Conservation (phyloP, 495 filamentous ascomycete species). For the Cercophora samala region DNA sequence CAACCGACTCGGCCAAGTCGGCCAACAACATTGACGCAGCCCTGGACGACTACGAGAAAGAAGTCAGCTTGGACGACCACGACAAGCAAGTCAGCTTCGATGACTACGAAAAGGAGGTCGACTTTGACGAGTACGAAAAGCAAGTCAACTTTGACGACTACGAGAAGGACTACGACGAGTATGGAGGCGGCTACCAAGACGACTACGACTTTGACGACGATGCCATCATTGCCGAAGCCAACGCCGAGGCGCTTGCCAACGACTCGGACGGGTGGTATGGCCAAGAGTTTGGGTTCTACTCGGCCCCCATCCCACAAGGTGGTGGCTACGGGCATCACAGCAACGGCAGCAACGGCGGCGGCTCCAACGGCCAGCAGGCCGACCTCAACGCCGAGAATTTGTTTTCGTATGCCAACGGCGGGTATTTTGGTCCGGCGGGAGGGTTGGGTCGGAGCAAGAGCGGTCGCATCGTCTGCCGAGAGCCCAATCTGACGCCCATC, state of each 20-base stretch:
- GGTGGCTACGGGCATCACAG: slow-evolving; percentile 26
- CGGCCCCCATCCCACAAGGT: slow-evolving; percentile 50
- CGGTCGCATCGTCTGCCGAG: slow-evolving; percentile 67
- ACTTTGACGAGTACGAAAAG: slow-evolving; percentile 60
- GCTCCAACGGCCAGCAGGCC: slow-evolving; percentile 22
- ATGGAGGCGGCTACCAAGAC: slow-evolving; percentile 34
- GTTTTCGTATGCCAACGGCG: slow-evolving; percentile 67
- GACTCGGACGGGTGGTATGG: slow-evolving; percentile 94
- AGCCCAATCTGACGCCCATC: slow-evolving; percentile 93
- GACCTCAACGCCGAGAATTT: slow-evolving; percentile 40
- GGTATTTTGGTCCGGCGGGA: slow-evolving; percentile 80
- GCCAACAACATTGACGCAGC: slow-evolving; percentile 24
- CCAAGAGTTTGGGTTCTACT: slow-evolving; percentile 97
- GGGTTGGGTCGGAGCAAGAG: slow-evolving; percentile 60
- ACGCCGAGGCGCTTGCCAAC: slow-evolving; percentile 86
- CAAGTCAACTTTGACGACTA: slow-evolving; percentile 43
- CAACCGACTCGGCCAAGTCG: slow-evolving; percentile 39
- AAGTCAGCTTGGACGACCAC: slow-evolving; percentile 39
- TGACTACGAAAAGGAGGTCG: slow-evolving; percentile 33
- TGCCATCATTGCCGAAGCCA: slow-evolving; percentile 88
- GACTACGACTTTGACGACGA: slow-evolving; percentile 72
- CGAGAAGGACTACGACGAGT: slow-evolving; percentile 38
- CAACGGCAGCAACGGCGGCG: slow-evolving; percentile 12
- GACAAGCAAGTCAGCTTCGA: slow-evolving; percentile 43
- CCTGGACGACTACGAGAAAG: slow-evolving; percentile 43